Evolutionary conservation across 352 stramenopile genomes (phyloP).

Genomic region (Globisporangium middletonii): DNA sequence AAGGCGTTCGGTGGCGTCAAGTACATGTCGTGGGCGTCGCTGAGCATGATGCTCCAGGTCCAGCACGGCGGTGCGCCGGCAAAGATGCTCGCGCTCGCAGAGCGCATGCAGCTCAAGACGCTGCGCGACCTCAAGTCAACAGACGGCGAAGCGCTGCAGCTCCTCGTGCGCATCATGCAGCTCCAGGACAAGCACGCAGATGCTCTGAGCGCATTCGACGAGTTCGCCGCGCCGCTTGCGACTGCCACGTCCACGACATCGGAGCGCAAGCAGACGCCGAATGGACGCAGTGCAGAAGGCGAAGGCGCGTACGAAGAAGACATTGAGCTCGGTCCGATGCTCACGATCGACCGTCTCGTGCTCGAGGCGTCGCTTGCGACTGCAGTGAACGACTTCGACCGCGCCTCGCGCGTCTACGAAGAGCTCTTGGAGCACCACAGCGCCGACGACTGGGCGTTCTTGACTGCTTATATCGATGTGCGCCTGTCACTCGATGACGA

Average conservation of each 20-base stretch:
- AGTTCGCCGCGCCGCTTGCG: conserved; percentile 33
- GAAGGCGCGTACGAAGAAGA: conserved; percentile 77
- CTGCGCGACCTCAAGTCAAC: conserved; percentile 46
- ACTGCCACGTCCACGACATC: too few species aligned
- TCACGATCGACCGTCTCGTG: conserved; percentile 64
- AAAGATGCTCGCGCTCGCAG: conserved; percentile 72
- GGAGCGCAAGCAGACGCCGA: conserved; percentile 7
- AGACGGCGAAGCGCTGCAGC: conserved; percentile 65
- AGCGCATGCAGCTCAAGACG: conserved; percentile 79
- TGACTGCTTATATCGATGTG: conserved; percentile 55
- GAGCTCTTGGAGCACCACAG: conserved; percentile 65
- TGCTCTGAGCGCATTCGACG: conserved; percentile 67
- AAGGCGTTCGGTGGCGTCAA: conserved; percentile 68
- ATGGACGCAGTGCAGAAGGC: conserved; percentile 57
- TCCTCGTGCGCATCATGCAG: conserved; percentile 69
- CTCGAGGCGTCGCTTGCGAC: conserved; percentile 63
- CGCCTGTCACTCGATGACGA: conserved; percentile 33
- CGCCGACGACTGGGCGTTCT: conserved; percentile 80
- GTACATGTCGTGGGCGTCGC: conserved; percentile 76
- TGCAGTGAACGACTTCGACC: conserved; percentile 41
- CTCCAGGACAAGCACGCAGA: conserved; percentile 59
- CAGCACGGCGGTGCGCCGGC: conserved; percentile 49
- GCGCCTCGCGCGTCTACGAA: conserved; percentile 45
- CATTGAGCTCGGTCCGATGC: conserved; percentile 79
- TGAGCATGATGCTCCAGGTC: conserved; percentile 84